Evolutionary conservation across 2,329 filamentous ascomycete genomes (phyloP).

Genomic region (Tolypocladium nubicola): DNA sequence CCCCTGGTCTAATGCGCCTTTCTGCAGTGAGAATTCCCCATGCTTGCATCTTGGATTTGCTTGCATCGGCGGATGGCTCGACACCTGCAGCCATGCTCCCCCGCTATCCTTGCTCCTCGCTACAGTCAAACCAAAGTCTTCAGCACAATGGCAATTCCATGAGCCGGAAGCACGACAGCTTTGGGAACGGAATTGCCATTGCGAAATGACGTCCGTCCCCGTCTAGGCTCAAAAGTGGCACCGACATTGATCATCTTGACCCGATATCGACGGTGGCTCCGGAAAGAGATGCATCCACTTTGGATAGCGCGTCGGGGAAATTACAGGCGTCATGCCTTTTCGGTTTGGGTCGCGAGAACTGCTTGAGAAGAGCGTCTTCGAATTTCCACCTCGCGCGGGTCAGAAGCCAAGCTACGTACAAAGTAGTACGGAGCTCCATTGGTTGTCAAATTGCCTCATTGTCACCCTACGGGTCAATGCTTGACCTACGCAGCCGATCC

Average conservation of each 20-base stretch:
- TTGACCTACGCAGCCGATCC: not conserved
- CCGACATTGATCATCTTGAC: not conserved
- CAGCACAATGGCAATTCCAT: not conserved
- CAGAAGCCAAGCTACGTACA: too few species aligned
- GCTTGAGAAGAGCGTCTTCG: not conserved
- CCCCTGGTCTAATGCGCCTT: not conserved
- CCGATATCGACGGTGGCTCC: not conserved
- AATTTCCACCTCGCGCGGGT: not conserved
- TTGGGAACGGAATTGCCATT: not conserved
- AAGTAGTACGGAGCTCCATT: not conserved
- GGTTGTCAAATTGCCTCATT: not conserved
- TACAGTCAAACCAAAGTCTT: not conserved
- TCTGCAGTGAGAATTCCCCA: not conserved
- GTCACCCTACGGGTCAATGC: not conserved
- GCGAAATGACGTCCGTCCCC: not conserved
- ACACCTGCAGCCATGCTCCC: not conserved
- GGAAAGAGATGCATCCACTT: too few species aligned
- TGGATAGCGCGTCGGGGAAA: not conserved
- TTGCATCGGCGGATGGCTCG: too few species aligned
- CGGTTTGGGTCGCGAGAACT: not conserved
- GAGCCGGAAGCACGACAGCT: not conserved
- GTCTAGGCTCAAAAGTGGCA: not conserved
- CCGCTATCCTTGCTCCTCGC: not conserved
- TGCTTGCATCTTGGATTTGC: not conserved
- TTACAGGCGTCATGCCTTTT: not conserved